Conservation (phyloP, 768 basidiomycete species). For the Leccinum uliginosum region DNA sequence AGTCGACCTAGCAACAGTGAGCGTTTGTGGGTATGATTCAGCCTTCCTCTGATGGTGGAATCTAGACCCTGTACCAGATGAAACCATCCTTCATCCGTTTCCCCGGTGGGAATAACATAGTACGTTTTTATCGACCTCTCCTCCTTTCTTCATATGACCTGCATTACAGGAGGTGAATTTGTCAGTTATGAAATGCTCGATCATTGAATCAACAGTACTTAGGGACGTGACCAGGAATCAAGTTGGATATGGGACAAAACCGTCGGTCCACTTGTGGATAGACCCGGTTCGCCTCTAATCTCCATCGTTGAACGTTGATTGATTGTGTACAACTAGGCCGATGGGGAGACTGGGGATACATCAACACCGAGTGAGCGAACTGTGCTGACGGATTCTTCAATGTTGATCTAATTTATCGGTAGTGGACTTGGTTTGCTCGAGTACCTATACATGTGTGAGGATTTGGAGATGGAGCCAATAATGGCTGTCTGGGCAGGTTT, state of each 20-base stretch:
- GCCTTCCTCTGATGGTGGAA: background rate
- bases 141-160: conserved; percentile 19
- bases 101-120: conserved; percentile 66
- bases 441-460: conserved; percentile 54
- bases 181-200: background rate
- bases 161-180: conserved; percentile 37
- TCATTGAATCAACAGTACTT: conserved; percentile 7
- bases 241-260: conserved; percentile 69
- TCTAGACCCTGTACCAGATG: conserved; percentile 49
- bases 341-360: conserved; percentile 56
- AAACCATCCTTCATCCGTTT: conserved; percentile 61
- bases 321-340: conserved; percentile 35
- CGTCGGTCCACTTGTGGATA: conserved; percentile 48
- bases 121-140: conserved; percentile 19
- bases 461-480: conserved; percentile 52
- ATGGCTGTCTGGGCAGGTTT: conserved; percentile 60
- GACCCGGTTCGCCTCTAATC: conserved; percentile 34
- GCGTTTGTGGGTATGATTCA: conserved; percentile 2
- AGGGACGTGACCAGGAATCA: conserved; percentile 50
- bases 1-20: conserved; percentile 52
- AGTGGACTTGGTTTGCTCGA: conserved; percentile 57
- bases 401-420: background rate
- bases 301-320: background rate
- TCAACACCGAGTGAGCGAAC: conserved; percentile 50
- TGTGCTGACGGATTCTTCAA: background rate